phyloP scores from a whole-genome alignment of 495 filamentous ascomycete species.

The Usnea hakonensis region DNA sequence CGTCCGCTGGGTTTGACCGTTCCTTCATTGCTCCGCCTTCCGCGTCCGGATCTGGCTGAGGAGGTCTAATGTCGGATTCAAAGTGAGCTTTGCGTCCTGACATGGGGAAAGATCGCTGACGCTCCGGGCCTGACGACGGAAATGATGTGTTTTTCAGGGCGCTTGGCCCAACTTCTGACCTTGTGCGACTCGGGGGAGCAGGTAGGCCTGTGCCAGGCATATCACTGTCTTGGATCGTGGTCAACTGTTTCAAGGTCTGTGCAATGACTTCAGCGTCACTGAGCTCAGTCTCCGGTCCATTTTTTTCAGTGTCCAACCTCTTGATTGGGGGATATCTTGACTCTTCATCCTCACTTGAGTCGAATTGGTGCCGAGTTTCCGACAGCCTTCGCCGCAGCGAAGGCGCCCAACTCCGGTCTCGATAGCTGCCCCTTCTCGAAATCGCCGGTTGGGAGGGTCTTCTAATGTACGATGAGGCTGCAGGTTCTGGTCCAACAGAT shows the following conservation, averaged over 20 bases:
- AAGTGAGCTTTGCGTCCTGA: background rate
- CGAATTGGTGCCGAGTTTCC: background rate
- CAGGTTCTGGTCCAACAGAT: no score
- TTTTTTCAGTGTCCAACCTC: background rate
- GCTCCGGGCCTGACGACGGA: background rate
- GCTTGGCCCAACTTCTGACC: background rate
- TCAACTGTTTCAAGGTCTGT: background rate
- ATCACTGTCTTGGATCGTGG: background rate
- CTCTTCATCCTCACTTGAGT: background rate
- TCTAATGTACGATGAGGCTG: background rate
- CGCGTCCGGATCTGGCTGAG: background rate
- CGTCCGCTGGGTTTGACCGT: background rate
- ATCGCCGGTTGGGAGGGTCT: background rate
- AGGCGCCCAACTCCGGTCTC: background rate
- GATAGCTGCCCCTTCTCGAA: background rate
- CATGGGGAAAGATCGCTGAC: background rate
- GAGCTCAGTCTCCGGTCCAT: background rate
- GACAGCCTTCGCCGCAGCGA: conserved; percentile 1
- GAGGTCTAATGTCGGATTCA: background rate
- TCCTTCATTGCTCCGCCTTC: background rate
- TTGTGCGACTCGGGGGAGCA: background rate
- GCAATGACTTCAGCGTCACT: background rate
- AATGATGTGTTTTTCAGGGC: background rate
- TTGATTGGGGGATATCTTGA: background rate
- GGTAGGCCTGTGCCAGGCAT: background rate